These are phyloP conservation scores for peach (Prunus persica) DNA, from an alignment of 306 rosid species.

Conservation along the genomic window Prunus_persica_NCBIv2 NC_034009.1:32923501-32924000, in stretches of 20 bases:
- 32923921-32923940: conserved; percentile 11
- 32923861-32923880: conserved; percentile 95
- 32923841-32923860: conserved; percentile 85
- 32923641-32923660: neutral
- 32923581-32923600: conserved; percentile 91
- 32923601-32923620: conserved; percentile 78
- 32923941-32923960: neutral
- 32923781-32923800: neutral
- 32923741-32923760: neutral
- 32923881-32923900: conserved; percentile 82
- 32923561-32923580: conserved; percentile 80
- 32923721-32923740: too few species aligned
- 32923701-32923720: neutral
- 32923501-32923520: conserved; percentile 65
- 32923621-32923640: neutral
- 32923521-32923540: conserved; percentile 87
- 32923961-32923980: neutral
- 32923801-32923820: neutral
- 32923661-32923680: conserved; percentile 12
- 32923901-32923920: conserved; percentile 25
- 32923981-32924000: neutral
- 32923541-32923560: conserved; percentile 90
- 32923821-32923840: conserved; percentile 76
- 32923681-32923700: neutral
- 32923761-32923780: neutral